Conservation (phyloP, 2,329 filamentous ascomycete species). For the Aquanectria penicillioides region DNA sequence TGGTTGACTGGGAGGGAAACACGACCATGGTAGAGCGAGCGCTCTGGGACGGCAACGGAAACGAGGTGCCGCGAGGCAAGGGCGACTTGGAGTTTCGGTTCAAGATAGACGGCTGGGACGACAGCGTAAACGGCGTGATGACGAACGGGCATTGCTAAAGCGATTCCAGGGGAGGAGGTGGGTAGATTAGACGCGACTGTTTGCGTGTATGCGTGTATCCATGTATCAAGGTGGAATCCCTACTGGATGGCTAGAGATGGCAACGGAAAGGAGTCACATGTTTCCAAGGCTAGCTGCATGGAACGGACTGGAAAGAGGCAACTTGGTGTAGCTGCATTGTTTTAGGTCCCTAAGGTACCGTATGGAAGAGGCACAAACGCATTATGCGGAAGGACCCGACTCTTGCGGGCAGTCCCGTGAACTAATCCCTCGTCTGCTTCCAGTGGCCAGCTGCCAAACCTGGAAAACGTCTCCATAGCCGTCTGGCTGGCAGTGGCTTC, state of each 20-base stretch:
- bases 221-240: not conserved
- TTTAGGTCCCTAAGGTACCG: not conserved
- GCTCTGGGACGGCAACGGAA: constrained; percentile 68
- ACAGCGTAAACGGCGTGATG: constrained; percentile 8
- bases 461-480: not conserved
- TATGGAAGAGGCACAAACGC: no score
- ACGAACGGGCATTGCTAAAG: constrained; percentile 8
- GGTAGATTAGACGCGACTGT: not conserved
- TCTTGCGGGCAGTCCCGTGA: no score
- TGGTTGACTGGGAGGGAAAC: constrained; percentile 71
- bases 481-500: constrained; percentile 7
- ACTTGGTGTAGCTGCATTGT: no score
- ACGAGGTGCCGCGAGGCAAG: constrained; percentile 61
- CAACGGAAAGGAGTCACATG: constrained; percentile 6
- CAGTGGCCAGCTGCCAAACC: not conserved
- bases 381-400: no score
- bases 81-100: constrained; percentile 68
- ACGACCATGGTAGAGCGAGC: constrained; percentile 69
- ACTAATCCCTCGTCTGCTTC: not conserved
- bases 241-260: not conserved
- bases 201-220: no score
- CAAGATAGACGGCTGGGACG: constrained; percentile 64
- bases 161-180: constrained; percentile 6
- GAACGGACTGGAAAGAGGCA: constrained; percentile 2
- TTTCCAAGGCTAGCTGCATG: not conserved